Evolutionary conservation across 108 stramenopile species (phyloP), one percentile per base, ranked within the genome.

Genomic region (Licmophora abbreviata): DNA sequence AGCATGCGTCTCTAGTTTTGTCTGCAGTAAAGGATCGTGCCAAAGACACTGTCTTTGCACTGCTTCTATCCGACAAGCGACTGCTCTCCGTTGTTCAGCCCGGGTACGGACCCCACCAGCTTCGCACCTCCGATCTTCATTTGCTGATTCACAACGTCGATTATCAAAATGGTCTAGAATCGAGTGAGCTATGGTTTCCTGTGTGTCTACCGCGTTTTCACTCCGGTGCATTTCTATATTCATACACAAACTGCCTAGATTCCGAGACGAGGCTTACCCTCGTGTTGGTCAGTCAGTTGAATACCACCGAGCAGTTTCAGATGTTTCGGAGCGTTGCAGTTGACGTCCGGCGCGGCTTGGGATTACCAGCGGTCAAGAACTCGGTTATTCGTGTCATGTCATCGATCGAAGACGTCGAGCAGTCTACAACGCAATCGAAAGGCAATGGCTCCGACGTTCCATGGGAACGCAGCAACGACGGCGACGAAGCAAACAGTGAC

Each of bases 121-220:
- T 88, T 43, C 73, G 74, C 24, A 58, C 64, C 25, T 82, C 77
- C 28, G 87, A 88, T 48, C 54, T 88, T 28, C 71, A 81, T 32
- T 59, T 83, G 11, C 69, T 88, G 23, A 36, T 85, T 8, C 71
- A 81, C 17, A 80, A 85, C 65, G 48, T 83, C 1, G 54, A 61
- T 20, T 59, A 49, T 14, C 83, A 85, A 57, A 63, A 58, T 32
- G 74, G 68, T 27, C 51, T 82, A 3, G 27, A 58, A 27, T 62
- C 68, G 4, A 80, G 77, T 53, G 87, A 88, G 52, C 57, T 77
- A 20, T 88, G 87, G 87, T 68, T 83, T 48, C 87, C 87, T 1
- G 48, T 88, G 21, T 88, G 87, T 51, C 46, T 88, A n/a, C 87
- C 87, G 9, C 64, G 83, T 10, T 82, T 88, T 33, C 67, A 81